These are phyloP conservation scores for Cercophora newfieldiana DNA, from an alignment of 495 filamentous ascomycete genomes.

Conservation along the genomic window DNA sequence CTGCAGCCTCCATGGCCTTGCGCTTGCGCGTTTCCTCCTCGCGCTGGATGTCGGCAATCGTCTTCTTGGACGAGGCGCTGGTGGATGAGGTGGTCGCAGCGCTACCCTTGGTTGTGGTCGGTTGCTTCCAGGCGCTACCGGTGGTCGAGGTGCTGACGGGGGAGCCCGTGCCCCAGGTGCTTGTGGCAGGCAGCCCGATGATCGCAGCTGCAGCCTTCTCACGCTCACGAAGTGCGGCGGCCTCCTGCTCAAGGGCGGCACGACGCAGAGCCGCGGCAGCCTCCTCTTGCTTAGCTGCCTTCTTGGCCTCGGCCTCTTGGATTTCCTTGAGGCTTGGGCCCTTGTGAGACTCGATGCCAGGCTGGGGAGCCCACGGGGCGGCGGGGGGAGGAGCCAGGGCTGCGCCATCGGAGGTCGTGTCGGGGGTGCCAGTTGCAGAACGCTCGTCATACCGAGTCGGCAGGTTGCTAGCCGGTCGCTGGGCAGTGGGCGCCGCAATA, in stretches of 20 bases:
- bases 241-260: conserved; percentile 73
- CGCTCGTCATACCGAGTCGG: conserved; percentile 73
- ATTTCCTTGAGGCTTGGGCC: conserved; percentile 95
- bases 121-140: conserved; percentile 61
- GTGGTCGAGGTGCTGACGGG: conserved; percentile 52
- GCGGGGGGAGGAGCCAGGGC: conserved; percentile 60
- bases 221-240: conserved; percentile 50
- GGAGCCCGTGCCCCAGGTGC: conserved; percentile 87
- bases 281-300: conserved; percentile 89
- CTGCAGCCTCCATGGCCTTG: conserved; percentile 57
- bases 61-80: conserved; percentile 69
- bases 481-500: conserved; percentile 81
- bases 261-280: conserved; percentile 77
- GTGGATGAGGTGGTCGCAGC: conserved; percentile 37
- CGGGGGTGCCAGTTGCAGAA: conserved; percentile 74
- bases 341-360: conserved; percentile 67
- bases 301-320: conserved; percentile 90
- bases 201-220: conserved; percentile 62
- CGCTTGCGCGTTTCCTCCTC: conserved; percentile 93
- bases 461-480: conserved; percentile 78
- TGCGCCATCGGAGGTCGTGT: conserved; percentile 42
- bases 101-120: conserved; percentile 47
- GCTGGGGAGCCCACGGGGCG: conserved; percentile 93
- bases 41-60: conserved; percentile 91
- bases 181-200: conserved; percentile 80